Conservation (phyloP, 371 early-diverging fungal species). For the Haplosporangium sp. region DNA sequence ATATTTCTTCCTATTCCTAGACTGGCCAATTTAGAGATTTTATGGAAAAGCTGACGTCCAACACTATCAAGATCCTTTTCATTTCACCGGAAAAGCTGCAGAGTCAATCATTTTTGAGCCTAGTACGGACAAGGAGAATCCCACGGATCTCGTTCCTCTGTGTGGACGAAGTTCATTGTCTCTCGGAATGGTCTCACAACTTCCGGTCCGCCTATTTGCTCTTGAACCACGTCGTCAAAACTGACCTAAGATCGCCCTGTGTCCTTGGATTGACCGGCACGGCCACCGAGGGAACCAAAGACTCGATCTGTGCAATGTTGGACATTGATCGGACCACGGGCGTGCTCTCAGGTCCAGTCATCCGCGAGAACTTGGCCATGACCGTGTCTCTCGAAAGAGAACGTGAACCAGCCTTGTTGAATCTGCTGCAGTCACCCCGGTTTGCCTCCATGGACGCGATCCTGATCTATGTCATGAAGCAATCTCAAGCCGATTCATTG, state of each 20-base stretch:
- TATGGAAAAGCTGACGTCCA: conserved; percentile 52
- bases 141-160: conserved; percentile 67
- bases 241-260: conserved; percentile 60
- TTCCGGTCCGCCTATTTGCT: conserved; percentile 73
- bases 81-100: conserved; percentile 74
- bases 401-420: conserved; percentile 59
- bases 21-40: conserved; percentile 49
- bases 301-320: conserved; percentile 63
- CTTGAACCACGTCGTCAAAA: conserved; percentile 58
- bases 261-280: conserved; percentile 90
- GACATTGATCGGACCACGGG: conserved; percentile 55
- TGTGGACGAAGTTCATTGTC: conserved; percentile 89
- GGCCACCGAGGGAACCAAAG: conserved; percentile 71
- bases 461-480: conserved; percentile 74
- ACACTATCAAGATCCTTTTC: conserved; percentile 68
- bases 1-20: too few relatives aligned
- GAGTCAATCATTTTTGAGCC: conserved; percentile 60
- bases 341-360: conserved; percentile 58
- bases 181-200: conserved; percentile 89
- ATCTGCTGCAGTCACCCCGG: conserved; percentile 58
- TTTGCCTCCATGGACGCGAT: conserved; percentile 62
- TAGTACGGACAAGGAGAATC: conserved; percentile 56
- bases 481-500: conserved; percentile 69
- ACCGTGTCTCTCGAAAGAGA: conserved; percentile 56
- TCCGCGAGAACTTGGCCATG: conserved; percentile 67